Conservation (phyloP, 1,284 basidiomycete species). For the Tilletiopsis washingtonensis region DNA sequence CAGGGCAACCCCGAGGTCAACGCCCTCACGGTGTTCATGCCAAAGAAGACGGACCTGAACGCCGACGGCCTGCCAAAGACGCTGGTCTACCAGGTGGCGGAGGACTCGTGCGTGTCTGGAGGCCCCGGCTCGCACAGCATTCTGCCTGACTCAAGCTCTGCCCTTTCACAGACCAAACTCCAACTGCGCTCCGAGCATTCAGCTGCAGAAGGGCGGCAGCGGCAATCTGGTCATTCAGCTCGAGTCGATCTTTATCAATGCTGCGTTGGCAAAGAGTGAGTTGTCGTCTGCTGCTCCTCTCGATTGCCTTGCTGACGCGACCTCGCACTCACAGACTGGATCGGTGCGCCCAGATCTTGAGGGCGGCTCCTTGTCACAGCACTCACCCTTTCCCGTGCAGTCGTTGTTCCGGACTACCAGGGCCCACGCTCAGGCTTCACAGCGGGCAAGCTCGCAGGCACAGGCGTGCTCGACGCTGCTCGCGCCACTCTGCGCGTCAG, state of each 20-base stretch:
- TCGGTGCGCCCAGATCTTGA: too few species aligned
- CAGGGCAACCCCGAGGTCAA: neutral
- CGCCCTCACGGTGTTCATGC: neutral
- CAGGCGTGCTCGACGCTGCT: slow-evolving; percentile 29
- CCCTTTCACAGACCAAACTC: neutral
- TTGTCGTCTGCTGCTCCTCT: too few species aligned
- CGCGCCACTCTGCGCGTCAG: slow-evolving; percentile 22
- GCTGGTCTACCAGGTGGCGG: neutral
- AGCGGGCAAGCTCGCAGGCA: slow-evolving; percentile 24
- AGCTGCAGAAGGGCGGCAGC: neutral
- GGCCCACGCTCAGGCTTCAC: slow-evolving; percentile 29
- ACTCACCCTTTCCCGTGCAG: too few species aligned
- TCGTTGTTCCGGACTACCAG: slow-evolving; percentile 38
- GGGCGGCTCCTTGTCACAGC: too few species aligned
- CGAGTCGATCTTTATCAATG: neutral
- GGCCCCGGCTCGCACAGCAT: neutral
- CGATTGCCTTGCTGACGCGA: too few species aligned
- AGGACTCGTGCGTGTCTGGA: neutral
- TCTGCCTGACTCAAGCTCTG: neutral
- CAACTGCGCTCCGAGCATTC: neutral
- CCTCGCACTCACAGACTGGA: too few species aligned
- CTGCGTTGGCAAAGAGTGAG: neutral
- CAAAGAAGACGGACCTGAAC: neutral
- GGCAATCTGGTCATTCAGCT: neutral
- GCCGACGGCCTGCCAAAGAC: neutral